These are phyloP conservation scores for Cordyceps farinosa DNA, from an alignment of 2,329 filamentous ascomycete species.

Conservation along the genomic window DNA sequence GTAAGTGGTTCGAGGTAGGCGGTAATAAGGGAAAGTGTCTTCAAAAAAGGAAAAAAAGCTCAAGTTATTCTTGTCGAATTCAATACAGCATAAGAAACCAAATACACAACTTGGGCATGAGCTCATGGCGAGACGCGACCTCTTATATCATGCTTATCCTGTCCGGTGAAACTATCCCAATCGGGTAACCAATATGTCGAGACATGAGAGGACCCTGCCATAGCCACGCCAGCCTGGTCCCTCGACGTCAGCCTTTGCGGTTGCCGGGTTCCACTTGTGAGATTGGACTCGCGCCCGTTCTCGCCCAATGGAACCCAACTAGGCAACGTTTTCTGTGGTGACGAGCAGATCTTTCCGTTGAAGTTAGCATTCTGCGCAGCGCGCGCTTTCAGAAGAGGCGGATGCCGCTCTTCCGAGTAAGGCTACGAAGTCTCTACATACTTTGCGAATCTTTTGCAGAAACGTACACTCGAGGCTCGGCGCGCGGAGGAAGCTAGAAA, in stretches of 20 bases:
- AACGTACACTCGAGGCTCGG: not conserved
- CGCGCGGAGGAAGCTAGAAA: not conserved
- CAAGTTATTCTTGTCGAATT: not conserved
- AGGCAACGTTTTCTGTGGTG: not conserved
- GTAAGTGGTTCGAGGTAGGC: not conserved
- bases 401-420: not conserved
- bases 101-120: not conserved
- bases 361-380: not conserved
- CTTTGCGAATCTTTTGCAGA: not conserved
- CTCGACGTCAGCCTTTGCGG: constrained; percentile 5
- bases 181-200: constrained; percentile 11
- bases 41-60: not conserved
- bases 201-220: constrained; percentile 3
- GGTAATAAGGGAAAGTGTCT: not conserved
- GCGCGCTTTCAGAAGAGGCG: not conserved
- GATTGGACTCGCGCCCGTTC: not conserved
- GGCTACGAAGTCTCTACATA: not conserved
- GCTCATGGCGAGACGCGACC: not conserved
- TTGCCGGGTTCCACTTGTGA: constrained; percentile 8
- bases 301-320: constrained; percentile 1
- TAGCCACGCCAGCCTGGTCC: not conserved
- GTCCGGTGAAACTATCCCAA: constrained; percentile 6
- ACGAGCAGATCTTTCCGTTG: not conserved
- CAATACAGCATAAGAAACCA: not conserved
- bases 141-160: constrained; percentile 11